phyloP scores from a whole-genome alignment of 768 basidiomycete genomes.

The Rhizopogon salebrosus region DNA sequence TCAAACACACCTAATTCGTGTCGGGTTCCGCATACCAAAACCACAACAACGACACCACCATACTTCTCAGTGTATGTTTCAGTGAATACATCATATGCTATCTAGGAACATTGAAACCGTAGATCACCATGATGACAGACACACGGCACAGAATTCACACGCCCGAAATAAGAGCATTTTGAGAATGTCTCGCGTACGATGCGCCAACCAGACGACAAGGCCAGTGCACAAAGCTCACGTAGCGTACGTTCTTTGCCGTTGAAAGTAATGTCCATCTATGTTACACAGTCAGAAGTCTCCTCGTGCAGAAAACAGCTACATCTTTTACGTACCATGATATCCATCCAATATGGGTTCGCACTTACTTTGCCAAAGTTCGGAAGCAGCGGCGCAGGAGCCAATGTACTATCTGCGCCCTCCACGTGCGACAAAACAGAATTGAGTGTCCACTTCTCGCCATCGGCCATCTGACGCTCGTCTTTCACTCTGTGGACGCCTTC shows the following conservation, averaged over 20 bases:
- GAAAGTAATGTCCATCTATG: slow-evolving; percentile 64
- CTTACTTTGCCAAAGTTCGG: slow-evolving; percentile 72
- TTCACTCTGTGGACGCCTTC: slow-evolving; percentile 15
- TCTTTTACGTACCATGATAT: slow-evolving; percentile 48
- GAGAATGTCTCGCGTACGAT: slow-evolving; percentile 50
- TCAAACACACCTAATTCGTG: too few species aligned
- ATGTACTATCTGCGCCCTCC: slow-evolving; percentile 46
- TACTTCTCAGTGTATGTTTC: neutral
- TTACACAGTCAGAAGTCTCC: neutral
- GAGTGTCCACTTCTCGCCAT: slow-evolving; percentile 20
- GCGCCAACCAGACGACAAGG: slow-evolving; percentile 57
- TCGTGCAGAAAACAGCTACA: neutral
- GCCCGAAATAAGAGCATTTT: slow-evolving; percentile 63
- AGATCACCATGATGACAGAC: too few species aligned
- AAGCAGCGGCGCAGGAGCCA: slow-evolving; percentile 59
- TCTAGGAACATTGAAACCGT: too few species aligned
- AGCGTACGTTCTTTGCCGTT: slow-evolving; percentile 69
- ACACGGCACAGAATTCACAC: too few species aligned
- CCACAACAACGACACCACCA: too few species aligned
- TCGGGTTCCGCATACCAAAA: neutral
- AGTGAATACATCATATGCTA: slow-evolving; percentile 13
- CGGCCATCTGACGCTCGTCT: slow-evolving; percentile 11
- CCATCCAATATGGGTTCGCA: slow-evolving; percentile 63
- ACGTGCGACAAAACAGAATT: slow-evolving; percentile 32
- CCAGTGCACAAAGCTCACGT: slow-evolving; percentile 52